Percentiles rank a stretch among this genome's conserved stretches.
These are phyloP conservation scores for Stachybotrys chlorohalonatus DNA, from an alignment of 2,329 filamentous ascomycete genomes.

Conservation along the genomic window DNA sequence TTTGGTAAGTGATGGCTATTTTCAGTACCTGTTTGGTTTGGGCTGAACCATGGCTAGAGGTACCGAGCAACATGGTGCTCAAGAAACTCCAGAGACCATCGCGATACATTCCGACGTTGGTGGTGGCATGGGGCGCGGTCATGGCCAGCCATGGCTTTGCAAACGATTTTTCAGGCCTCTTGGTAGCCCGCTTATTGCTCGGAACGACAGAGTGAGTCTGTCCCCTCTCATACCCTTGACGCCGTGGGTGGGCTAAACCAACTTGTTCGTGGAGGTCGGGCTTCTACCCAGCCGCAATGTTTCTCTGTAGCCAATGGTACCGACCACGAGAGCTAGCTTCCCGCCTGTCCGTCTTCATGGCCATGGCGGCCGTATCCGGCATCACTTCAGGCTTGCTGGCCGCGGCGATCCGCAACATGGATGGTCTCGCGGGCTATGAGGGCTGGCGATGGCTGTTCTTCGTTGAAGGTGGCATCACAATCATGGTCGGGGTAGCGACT, in stretches of 20 bases:
- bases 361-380: constrained; percentile 64
- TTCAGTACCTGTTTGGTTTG: neutral
- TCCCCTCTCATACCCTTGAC: neutral
- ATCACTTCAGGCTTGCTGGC: constrained; percentile 63
- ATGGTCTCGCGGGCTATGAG: constrained; percentile 42
- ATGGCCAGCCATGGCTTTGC: constrained; percentile 58
- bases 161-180: constrained; percentile 47
- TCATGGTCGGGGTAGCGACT: constrained; percentile 24
- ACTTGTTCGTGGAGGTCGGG: constrained; percentile 35
- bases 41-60: constrained; percentile 5
- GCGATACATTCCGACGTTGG: constrained; percentile 11
- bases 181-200: constrained; percentile 55
- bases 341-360: constrained; percentile 69
- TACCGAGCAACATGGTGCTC: constrained; percentile 16
- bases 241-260: neutral
- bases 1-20: neutral
- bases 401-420: constrained; percentile 57
- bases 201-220: constrained; percentile 48
- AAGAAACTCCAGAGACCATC: constrained; percentile 15
- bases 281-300: constrained; percentile 62
- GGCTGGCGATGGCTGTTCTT: constrained; percentile 19
- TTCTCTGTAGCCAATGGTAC: constrained; percentile 73
- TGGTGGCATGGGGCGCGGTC: constrained; percentile 48
- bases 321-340: constrained; percentile 64
- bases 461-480: constrained; percentile 20